Percentiles rank a stretch among this genome's conserved stretches.
Conservation (phyloP, 129 eudicot genomes). For the Tagetes erecta region DNA sequence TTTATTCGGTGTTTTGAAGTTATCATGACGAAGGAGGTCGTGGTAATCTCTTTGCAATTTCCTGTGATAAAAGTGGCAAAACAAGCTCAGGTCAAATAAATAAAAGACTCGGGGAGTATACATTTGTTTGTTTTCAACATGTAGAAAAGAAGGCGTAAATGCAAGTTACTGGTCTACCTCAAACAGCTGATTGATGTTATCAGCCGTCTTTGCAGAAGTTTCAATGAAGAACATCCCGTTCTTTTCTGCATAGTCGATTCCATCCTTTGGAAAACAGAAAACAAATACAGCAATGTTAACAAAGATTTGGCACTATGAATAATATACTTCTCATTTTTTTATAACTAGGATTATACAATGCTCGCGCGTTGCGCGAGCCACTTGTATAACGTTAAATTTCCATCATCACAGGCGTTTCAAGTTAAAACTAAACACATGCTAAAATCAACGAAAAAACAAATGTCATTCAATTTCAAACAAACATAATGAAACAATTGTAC, state of each 20-base stretch:
- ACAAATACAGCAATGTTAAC: conserved; percentile 15
- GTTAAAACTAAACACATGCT: too few relatives aligned
- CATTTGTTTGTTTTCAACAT: background rate
- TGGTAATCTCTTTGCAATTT: conserved; percentile 86
- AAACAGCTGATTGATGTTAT: conserved; percentile 95
- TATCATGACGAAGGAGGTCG: conserved; percentile 58
- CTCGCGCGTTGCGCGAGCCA: too few relatives aligned
- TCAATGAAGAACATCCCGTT: conserved; percentile 98
- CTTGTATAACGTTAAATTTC: too few relatives aligned
- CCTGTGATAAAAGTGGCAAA: conserved; percentile 39
- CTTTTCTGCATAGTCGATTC: conserved; percentile 81
- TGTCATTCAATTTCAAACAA: too few relatives aligned
- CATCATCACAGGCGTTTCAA: too few relatives aligned
- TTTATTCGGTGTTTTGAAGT: conserved; percentile 13
- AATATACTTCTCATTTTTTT: too few relatives aligned
- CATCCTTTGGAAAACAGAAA: conserved; percentile 51
- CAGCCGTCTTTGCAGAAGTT: conserved; percentile 99
- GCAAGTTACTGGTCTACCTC: conserved; percentile 55
- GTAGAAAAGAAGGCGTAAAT: conserved; percentile 10
- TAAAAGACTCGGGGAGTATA: background rate
- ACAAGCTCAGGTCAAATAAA: background rate
- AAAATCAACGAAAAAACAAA: too few relatives aligned
- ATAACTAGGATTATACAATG: too few relatives aligned
- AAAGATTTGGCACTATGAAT: background rate
- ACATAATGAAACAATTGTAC: too few relatives aligned